A percentile compares a stretch with the other conserved stretches of the same genome.
These are phyloP conservation scores for Daldinia bambusicola DNA, from an alignment of 495 filamentous ascomycete genomes.

Conservation along the genomic window DNA sequence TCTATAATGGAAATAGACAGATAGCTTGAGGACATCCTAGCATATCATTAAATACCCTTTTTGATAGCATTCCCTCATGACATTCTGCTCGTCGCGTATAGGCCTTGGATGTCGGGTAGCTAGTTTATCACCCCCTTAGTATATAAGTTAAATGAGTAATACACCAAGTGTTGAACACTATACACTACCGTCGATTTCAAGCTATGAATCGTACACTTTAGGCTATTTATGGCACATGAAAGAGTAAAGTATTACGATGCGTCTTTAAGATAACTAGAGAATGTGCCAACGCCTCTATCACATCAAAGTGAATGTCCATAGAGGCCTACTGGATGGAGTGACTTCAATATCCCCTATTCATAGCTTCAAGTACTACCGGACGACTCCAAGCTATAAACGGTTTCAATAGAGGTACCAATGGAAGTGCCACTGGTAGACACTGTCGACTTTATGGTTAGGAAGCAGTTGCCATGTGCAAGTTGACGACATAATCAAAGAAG, in stretches of 20 bases:
- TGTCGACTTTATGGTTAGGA: neutral
- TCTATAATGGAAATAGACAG: neutral
- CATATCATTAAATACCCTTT: neutral
- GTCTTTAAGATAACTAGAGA: neutral
- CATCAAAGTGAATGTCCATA: neutral
- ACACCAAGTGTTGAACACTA: too few relatives aligned
- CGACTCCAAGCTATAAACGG: neutral
- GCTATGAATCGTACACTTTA: too few relatives aligned
- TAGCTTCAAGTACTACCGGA: neutral
- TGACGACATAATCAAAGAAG: conserved; percentile 3
- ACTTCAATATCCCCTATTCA: neutral
- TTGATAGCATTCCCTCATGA: neutral
- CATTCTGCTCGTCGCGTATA: neutral
- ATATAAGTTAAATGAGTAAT: too few relatives aligned
- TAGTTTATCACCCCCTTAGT: too few relatives aligned
- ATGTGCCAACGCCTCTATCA: too few relatives aligned
- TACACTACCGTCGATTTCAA: too few relatives aligned
- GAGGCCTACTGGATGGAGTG: neutral
- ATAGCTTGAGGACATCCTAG: neutral
- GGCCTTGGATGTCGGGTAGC: too few relatives aligned
- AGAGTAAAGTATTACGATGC: neutral
- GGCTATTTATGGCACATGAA: neutral
- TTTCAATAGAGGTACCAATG: neutral
- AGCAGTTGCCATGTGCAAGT: neutral
- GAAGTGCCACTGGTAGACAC: neutral